Conservation (phyloP, 352 stramenopile genomes). For the Pythium brassicae region DNA sequence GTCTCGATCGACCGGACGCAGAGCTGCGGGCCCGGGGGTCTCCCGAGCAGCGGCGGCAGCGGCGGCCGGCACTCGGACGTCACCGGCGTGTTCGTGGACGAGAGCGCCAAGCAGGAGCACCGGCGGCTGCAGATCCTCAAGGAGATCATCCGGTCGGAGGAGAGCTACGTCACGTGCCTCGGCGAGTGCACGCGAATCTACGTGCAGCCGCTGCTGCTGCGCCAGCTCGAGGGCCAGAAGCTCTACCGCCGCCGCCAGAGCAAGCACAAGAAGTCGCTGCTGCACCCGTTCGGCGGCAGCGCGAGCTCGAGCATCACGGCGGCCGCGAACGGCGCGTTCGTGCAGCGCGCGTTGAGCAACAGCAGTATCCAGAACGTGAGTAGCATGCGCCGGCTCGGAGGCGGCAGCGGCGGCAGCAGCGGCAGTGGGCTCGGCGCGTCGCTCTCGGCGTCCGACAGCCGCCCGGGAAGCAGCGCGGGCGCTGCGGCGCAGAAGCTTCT, state of each 20-base stretch:
- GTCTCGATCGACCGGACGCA: conserved; percentile 36
- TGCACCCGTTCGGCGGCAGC: conserved; percentile 42
- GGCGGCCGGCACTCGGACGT: conserved; percentile 21
- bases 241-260: conserved; percentile 54
- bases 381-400: conserved; percentile 22
- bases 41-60: conserved; percentile 11
- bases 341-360: conserved; percentile 34
- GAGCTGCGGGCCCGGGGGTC: conserved; percentile 28
- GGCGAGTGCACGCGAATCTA: conserved; percentile 83
- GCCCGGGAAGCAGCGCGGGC: conserved; percentile 8
- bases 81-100: conserved; percentile 31
- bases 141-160: conserved; percentile 78
- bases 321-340: conserved; percentile 18
- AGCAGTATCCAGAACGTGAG: conserved; percentile 44
- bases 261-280: conserved; percentile 56
- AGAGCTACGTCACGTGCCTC: conserved; percentile 79
- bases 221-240: conserved; percentile 77
- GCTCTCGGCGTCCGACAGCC: conserved; percentile 15
- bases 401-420: conserved; percentile 3
- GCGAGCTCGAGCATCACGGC: conserved; percentile 34
- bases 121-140: conserved; percentile 74
- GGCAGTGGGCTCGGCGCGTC: neutral
- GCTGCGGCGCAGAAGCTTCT: conserved; percentile 41
- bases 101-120: conserved; percentile 53
- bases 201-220: conserved; percentile 73